Evolutionary conservation across 2,329 filamentous ascomycete genomes (phyloP), one percentile per base, ranked within the genome.

Genomic region (Colletotrichum sp.): DNA sequence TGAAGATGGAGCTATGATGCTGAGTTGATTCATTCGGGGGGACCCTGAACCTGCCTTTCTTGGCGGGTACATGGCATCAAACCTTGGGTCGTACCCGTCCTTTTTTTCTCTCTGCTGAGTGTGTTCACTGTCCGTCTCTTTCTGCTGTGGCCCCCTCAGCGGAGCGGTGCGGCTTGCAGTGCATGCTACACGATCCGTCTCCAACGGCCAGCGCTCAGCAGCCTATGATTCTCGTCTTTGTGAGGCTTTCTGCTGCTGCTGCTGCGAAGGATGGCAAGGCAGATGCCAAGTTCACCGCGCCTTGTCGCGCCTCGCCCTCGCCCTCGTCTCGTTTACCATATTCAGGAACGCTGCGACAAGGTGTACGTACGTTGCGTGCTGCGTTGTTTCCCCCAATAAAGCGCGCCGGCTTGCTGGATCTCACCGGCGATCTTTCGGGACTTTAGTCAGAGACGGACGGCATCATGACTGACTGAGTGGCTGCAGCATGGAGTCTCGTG

Each of bases 1-100:
- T 43, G 24, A 67, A 52, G 43, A 57, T 34, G 72, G 69, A 76
- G 74, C 74, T 74, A 74, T 66, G 74, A 68, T 74, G 74, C 72
- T 69, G 26, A 66, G 65, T 55, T 76, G 70, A 72, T 73, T 73
- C 73, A 68, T 58, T 68, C 64, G 24, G 57, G 64, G 69, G 57
- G 55, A 64, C 73, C 69, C 63, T 75, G 61, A 72, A 32, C 55
- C 48, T 63, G 69, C 69, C 73, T 67, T 21, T 75, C 73, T 75
- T 72, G 69, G 69, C 73, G 38, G 43, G 36, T 34, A 52, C 57
- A 38, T 34, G 10, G 58, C 58, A 30, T 61, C 58, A 61, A 61
- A 61, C 58, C 58, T 61, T 61, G 58, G n/a, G 28, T 21, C 28
- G 58, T 61, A 61, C n/a, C 30, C 18, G 58, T 61, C 12, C 12